These are phyloP conservation scores for Pterocarpus santalinus DNA, from an alignment of 306 rosid genomes.

Conservation along the genomic window DNA sequence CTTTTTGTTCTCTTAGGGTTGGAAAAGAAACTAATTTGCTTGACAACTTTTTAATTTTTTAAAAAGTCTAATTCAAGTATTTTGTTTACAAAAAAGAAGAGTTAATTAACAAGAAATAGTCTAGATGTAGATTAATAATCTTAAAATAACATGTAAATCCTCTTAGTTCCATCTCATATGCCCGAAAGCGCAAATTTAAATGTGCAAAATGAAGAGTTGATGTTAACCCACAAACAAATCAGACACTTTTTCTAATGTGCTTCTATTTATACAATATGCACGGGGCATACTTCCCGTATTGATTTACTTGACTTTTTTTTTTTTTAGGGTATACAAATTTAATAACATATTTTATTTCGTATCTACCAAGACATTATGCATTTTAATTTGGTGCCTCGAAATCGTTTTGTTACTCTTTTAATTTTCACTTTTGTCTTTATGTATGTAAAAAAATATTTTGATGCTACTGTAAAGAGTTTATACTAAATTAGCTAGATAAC, in stretches of 20 bases:
- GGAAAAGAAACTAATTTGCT: no score
- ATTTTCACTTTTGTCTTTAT: not conserved
- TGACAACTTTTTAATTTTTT: not conserved
- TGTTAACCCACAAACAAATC: slow-evolving; percentile 11
- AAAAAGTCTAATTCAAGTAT: not conserved
- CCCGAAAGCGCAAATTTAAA: not conserved
- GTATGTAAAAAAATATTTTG: not conserved
- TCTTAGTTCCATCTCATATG: not conserved
- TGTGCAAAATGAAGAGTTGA: slow-evolving; percentile 4
- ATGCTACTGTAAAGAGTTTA: not conserved
- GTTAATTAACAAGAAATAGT: not conserved
- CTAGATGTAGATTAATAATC: not conserved
- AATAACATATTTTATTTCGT: not conserved
- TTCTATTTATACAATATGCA: not conserved
- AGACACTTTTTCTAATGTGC: not conserved
- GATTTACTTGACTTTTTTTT: not conserved
- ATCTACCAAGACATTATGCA: not conserved
- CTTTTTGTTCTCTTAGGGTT: no score
- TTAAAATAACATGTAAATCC: not conserved
- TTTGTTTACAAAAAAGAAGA: not conserved
- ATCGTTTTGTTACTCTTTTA: not conserved
- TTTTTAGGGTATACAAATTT: not conserved
- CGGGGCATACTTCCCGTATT: not conserved
- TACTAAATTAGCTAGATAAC: not conserved
- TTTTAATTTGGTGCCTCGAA: not conserved